Percentiles rank a stretch among this genome's conserved stretches.
phyloP scores from a whole-genome alignment of 805 yeast species.

The Wickerhamiella azyma region DNA sequence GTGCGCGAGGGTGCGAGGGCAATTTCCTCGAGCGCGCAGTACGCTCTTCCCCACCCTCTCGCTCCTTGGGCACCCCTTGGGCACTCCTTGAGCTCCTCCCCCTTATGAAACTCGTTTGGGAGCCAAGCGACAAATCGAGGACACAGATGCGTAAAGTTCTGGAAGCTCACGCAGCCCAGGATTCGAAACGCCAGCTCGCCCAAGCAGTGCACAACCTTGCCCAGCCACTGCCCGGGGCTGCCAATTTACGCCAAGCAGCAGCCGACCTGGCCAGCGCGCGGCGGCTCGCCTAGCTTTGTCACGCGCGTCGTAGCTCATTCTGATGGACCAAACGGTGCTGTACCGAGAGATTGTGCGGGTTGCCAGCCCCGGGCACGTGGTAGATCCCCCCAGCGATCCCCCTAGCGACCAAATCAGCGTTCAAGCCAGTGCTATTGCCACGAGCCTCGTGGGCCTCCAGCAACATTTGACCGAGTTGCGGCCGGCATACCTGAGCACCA shows the following conservation, averaged over 20 bases:
- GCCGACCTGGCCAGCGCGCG: neutral
- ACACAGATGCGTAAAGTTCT: constrained; percentile 3
- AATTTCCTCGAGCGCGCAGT: too few relatives aligned
- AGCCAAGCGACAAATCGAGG: constrained; percentile 1
- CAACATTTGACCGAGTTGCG: constrained; percentile 18
- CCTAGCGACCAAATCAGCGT: constrained; percentile 19
- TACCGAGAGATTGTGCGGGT: constrained; percentile 20
- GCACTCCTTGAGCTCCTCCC: too few relatives aligned
- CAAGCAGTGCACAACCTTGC: neutral
- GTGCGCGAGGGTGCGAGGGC: too few relatives aligned
- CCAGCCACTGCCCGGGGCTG: neutral
- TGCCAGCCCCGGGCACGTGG: constrained; percentile 13
- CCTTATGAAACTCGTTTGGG: neutral
- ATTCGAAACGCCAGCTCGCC: neutral
- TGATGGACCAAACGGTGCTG: constrained; percentile 18
- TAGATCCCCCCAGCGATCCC: neutral
- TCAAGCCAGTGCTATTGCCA: constrained; percentile 19
- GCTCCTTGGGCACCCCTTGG: too few relatives aligned
- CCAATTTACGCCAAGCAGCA: neutral
- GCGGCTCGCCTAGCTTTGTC: neutral
- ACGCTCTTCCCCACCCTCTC: neutral
- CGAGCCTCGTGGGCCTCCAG: constrained; percentile 14
- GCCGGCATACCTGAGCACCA: constrained; percentile 23
- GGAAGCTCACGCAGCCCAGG: constrained; percentile 2
- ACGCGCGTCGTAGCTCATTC: too few relatives aligned